Conservation (phyloP, 2,329 filamentous ascomycete genomes). For the Verticillium zaregamsianum region DNA sequence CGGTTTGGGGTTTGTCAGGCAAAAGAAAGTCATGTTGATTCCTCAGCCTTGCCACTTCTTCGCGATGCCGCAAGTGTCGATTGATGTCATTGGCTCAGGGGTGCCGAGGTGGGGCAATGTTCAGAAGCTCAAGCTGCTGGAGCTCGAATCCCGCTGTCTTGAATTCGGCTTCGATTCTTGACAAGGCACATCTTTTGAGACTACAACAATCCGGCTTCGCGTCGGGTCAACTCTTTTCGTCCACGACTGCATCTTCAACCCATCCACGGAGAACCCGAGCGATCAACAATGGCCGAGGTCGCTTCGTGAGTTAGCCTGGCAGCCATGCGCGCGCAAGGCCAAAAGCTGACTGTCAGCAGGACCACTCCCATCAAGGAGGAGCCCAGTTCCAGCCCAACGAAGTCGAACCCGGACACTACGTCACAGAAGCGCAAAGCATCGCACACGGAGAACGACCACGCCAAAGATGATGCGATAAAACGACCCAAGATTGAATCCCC, state of each 20-base stretch:
- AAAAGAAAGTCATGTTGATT: conserved; percentile 20
- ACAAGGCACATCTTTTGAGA: too few relatives aligned
- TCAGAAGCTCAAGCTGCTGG: neutral
- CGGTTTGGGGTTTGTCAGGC: neutral
- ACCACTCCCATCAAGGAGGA: neutral
- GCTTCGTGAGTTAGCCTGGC: neutral
- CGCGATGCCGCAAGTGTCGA: conserved; percentile 6
- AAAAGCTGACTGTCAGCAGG: neutral
- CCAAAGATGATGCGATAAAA: conserved; percentile 12
- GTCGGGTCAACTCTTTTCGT: neutral
- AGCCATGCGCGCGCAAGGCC: neutral
- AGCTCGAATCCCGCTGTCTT: neutral
- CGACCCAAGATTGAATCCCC: conserved; percentile 10
- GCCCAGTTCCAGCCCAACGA: neutral
- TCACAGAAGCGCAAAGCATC: conserved; percentile 27
- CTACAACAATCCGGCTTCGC: neutral
- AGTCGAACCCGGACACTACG: neutral
- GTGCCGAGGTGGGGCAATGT: neutral
- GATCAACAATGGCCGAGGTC: neutral
- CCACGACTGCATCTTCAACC: neutral
- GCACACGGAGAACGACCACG: conserved; percentile 9
- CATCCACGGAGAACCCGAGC: neutral
- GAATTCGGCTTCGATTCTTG: neutral
- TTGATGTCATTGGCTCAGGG: neutral
- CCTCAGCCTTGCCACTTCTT: conserved; percentile 40